Conservation (phyloP, 2,329 filamentous ascomycete genomes). For the Fusarium sp. region DNA sequence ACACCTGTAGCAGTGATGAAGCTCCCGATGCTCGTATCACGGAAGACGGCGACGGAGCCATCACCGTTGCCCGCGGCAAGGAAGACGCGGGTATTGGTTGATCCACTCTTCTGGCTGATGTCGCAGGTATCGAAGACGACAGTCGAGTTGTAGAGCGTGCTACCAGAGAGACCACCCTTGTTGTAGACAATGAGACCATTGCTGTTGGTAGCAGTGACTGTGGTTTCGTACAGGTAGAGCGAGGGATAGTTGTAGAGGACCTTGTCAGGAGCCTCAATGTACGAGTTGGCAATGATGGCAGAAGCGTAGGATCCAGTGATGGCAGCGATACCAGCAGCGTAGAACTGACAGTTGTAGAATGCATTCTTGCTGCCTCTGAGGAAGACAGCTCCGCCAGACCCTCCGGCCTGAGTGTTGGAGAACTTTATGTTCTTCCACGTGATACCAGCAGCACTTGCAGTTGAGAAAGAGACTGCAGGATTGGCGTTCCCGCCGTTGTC, state of each 20-base stretch:
- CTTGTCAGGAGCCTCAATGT: slow-evolving; percentile 55
- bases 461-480: slow-evolving; percentile 10
- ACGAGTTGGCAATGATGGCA: slow-evolving; percentile 54
- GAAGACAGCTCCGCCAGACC: neutral
- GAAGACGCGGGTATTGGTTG: slow-evolving; percentile 51
- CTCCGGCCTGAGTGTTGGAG: slow-evolving; percentile 13
- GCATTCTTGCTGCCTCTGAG: slow-evolving; percentile 31
- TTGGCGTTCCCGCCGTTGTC: slow-evolving; percentile 12
- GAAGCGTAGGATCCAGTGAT: slow-evolving; percentile 45
- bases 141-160: slow-evolving; percentile 50
- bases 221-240: slow-evolving; percentile 54
- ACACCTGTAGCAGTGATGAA: slow-evolving; percentile 50
- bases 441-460: neutral
- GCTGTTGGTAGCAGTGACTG: slow-evolving; percentile 50
- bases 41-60: slow-evolving; percentile 52
- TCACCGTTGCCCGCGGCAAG: slow-evolving; percentile 53
- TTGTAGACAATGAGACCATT: slow-evolving; percentile 48
- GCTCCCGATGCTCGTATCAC: slow-evolving; percentile 49
- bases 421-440: slow-evolving; percentile 36
- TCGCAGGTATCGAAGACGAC: slow-evolving; percentile 52
- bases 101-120: slow-evolving; percentile 43
- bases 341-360: slow-evolving; percentile 53
- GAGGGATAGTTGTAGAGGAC: slow-evolving; percentile 52
- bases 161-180: slow-evolving; percentile 45
- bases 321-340: slow-evolving; percentile 47